A percentile compares a stretch with the other conserved stretches of the same genome.
phyloP scores from a whole-genome alignment of 352 stramenopile genomes.

The Phytophthora idaei region DNA sequence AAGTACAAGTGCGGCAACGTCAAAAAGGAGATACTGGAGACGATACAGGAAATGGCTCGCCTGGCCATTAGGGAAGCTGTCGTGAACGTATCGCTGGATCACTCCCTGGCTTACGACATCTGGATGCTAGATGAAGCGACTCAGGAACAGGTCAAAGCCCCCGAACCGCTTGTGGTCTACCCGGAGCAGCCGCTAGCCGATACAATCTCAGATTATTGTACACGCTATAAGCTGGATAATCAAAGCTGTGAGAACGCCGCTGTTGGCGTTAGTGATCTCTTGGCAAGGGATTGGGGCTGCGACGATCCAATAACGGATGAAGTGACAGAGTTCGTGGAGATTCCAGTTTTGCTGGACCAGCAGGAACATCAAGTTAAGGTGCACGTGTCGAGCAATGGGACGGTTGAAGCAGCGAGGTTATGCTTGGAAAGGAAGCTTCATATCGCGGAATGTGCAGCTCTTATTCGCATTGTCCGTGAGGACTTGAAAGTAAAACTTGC shows the following conservation, averaged over 20 bases:
- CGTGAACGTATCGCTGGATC: conserved; percentile 68
- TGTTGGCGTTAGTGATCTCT: conserved; percentile 33
- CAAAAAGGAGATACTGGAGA: conserved; percentile 38
- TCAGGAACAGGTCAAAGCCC: conserved; percentile 21
- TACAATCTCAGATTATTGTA: conserved; percentile 43
- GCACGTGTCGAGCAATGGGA: conserved; percentile 29
- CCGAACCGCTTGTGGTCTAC: conserved; percentile 35
- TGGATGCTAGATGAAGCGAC: conserved; percentile 16
- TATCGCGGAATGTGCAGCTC: conserved; percentile 31
- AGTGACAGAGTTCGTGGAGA: conserved; percentile 16
- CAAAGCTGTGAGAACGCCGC: conserved; percentile 16
- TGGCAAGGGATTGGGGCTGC: conserved; percentile 59
- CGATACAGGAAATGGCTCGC: conserved; percentile 52
- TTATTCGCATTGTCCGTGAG: conserved; percentile 39
- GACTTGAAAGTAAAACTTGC: conserved; percentile 15
- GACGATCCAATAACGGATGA: conserved; percentile 19
- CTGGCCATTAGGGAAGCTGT: conserved; percentile 49
- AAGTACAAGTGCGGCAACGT: conserved; percentile 41
- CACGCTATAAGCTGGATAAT: conserved; percentile 22
- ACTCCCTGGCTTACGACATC: conserved; percentile 52
- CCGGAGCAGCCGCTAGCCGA: conserved; percentile 43
- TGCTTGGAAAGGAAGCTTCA: conserved; percentile 39
- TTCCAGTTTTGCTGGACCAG: conserved; percentile 30
- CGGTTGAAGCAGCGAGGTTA: conserved; percentile 45
- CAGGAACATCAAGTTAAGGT: conserved; percentile 25